Evolutionary conservation across 176 grass and related monocot genomes (phyloP).

Genomic region (Tillandsia leiboldiana): DNA sequence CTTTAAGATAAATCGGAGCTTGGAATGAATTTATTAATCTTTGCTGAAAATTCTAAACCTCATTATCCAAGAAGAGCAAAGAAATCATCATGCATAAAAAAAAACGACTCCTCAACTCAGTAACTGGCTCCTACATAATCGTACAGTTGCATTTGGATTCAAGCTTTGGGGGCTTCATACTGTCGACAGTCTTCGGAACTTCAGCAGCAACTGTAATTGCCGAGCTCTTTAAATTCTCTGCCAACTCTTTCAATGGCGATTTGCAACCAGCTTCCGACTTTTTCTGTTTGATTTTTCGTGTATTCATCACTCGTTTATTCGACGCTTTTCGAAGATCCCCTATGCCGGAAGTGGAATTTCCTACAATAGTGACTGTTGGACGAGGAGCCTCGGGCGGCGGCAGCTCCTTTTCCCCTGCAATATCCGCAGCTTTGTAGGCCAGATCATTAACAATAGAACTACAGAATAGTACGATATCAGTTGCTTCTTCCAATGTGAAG

Average conservation of each 20-base stretch:
- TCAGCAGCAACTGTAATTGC: slow-evolving; percentile 31
- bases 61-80: too few species aligned
- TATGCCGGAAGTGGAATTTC: slow-evolving; percentile 19
- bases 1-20: too few species aligned
- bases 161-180: slow-evolving; percentile 60
- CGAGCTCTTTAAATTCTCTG: slow-evolving; percentile 17
- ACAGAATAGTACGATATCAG: slow-evolving; percentile 75
- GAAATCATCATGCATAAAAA: too few species aligned
- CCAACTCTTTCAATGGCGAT: slow-evolving; percentile 11
- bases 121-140: slow-evolving; percentile 51
- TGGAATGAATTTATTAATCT: too few species aligned
- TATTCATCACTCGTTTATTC: slow-evolving; percentile 33
- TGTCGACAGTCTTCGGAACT: slow-evolving; percentile 39
- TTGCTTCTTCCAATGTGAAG: slow-evolving; percentile 80
- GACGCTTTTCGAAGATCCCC: slow-evolving; percentile 27
- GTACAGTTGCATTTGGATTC: slow-evolving; percentile 96
- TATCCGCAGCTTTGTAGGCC: slow-evolving; percentile 59
- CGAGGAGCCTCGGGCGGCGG: slow-evolving; percentile 7
- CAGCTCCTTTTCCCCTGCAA: slow-evolving; percentile 43
- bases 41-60: too few species aligned
- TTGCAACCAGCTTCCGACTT: slow-evolving; percentile 46
- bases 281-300: slow-evolving; percentile 68
- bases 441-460: slow-evolving; percentile 84
- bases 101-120: too few species aligned
- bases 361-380: slow-evolving; percentile 30